These are phyloP conservation scores for Solanum tacnaense DNA, from an alignment of 257 asterid genomes.

Conservation along the genomic window DNA sequence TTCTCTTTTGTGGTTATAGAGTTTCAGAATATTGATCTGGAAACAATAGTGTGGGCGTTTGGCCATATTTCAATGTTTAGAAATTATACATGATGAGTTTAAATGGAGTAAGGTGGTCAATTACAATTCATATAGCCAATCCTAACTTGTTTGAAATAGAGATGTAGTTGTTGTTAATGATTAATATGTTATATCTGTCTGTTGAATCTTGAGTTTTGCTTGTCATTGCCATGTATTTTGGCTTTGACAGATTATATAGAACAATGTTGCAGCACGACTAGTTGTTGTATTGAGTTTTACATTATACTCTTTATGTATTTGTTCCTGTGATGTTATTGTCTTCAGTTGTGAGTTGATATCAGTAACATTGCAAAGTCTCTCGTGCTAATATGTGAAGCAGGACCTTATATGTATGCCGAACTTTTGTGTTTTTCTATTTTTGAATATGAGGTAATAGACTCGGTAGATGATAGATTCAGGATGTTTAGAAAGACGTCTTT, in stretches of 20 bases:
- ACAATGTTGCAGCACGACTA: neutral
- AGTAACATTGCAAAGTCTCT: neutral
- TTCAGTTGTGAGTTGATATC: neutral
- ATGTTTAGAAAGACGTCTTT: neutral
- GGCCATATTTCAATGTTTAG: neutral
- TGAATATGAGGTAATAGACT: neutral
- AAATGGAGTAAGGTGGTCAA: neutral
- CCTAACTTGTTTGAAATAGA: neutral
- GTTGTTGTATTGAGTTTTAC: neutral
- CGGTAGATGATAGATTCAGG: neutral
- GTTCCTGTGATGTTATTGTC: neutral
- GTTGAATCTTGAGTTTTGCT: neutral
- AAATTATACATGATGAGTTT: neutral
- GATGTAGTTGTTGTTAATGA: neutral
- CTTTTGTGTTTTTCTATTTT: neutral
- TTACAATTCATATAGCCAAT: neutral
- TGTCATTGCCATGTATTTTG: neutral
- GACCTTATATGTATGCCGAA: neutral
- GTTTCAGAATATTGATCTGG: neutral
- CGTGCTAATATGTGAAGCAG: neutral
- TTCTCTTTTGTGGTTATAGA: neutral
- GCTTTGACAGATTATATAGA: neutral
- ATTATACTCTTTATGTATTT: neutral
- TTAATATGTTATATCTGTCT: neutral
- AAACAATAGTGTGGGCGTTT: neutral